These are phyloP conservation scores for Raffaelea arxii DNA, from an alignment of 2,329 filamentous ascomycete genomes.

Conservation along the genomic window DNA sequence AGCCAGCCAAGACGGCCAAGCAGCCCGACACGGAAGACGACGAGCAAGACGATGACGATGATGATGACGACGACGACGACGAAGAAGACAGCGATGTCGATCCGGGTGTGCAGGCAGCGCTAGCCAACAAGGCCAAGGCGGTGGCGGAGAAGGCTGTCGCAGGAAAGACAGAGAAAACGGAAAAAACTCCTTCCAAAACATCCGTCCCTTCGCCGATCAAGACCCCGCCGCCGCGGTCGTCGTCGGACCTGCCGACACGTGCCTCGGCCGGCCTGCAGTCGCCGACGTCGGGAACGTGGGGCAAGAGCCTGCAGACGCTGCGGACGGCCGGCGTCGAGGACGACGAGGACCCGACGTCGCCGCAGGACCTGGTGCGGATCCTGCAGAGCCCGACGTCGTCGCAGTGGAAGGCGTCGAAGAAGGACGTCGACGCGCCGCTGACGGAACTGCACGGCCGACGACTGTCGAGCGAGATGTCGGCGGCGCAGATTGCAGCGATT, in stretches of 20 bases:
- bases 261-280: conserved; percentile 30
- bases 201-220: conserved; percentile 3
- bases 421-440: conserved; percentile 20
- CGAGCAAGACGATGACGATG: background rate
- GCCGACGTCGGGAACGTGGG: conserved; percentile 35
- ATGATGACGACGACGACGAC: background rate
- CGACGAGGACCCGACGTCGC: too few relatives aligned
- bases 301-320: conserved; percentile 5
- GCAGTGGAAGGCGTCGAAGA: conserved; percentile 30
- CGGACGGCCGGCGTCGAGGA: too few relatives aligned
- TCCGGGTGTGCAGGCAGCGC: too few relatives aligned
- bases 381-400: conserved; percentile 30
- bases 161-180: conserved; percentile 1
- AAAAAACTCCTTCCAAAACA: background rate
- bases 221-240: conserved; percentile 10
- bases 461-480: conserved; percentile 20
- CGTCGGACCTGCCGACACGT: conserved; percentile 5
- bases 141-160: background rate
- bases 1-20: background rate
- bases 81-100: conserved; percentile 3
- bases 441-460: conserved; percentile 23
- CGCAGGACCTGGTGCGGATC: conserved; percentile 19
- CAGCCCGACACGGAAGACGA: background rate
- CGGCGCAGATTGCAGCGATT: conserved; percentile 28
- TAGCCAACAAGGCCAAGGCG: background rate